These are phyloP conservation scores for Tetrahymena elliotti DNA, from an alignment of 73 alveolate species.

Conservation along the genomic window DNA sequence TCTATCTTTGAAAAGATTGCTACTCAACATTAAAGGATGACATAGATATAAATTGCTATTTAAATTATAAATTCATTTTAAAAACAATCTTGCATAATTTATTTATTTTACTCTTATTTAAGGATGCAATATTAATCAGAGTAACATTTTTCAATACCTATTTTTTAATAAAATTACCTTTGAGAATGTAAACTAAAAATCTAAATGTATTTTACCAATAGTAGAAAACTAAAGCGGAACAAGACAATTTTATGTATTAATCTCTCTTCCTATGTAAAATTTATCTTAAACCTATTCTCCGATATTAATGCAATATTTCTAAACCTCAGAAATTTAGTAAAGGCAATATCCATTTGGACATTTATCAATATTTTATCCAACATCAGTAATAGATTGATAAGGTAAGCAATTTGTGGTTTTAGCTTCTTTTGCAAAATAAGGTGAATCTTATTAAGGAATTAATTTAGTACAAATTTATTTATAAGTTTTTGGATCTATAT, in stretches of 20 bases:
- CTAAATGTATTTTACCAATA: neutral
- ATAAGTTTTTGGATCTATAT: neutral
- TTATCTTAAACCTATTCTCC: neutral
- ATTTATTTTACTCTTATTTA: neutral
- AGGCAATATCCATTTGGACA: neutral
- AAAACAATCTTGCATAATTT: neutral
- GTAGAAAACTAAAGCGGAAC: neutral
- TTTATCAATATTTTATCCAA: neutral
- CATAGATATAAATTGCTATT: neutral
- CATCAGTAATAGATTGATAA: neutral
- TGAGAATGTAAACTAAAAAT: neutral
- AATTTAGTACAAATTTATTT: neutral
- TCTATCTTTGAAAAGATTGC: neutral
- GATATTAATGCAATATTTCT: neutral
- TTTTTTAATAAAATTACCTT: neutral
- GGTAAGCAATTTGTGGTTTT: neutral
- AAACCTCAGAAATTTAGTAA: neutral
- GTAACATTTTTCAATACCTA: neutral
- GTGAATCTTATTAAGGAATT: neutral
- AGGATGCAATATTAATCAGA: neutral
- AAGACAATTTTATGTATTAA: neutral
- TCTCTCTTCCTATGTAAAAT: neutral
- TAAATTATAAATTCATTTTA: neutral
- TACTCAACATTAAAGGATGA: neutral
- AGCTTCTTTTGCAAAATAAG: neutral